phyloP scores from a whole-genome alignment of 2,329 filamentous ascomycete species.

The Paecilomyces sp. region DNA sequence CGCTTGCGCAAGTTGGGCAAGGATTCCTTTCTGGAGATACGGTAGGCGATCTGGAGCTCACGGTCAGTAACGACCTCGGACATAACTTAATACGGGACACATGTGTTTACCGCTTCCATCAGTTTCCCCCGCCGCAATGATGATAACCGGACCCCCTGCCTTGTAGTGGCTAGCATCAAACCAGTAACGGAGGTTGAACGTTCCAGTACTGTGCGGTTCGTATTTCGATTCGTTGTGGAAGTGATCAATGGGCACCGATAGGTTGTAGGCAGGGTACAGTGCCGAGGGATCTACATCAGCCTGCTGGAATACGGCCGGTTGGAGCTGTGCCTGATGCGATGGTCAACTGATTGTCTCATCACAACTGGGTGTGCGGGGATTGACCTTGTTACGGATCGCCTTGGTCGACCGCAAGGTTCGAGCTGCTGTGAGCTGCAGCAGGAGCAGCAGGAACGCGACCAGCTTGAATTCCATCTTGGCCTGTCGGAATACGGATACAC shows the following conservation, averaged over 20 bases:
- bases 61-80: constrained; percentile 11
- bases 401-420: neutral
- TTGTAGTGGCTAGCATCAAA: constrained; percentile 72
- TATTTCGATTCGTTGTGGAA: constrained; percentile 75
- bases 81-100: neutral
- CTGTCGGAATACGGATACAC: neutral
- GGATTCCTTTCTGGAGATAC: constrained; percentile 71
- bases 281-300: constrained; percentile 3
- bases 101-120: constrained; percentile 29
- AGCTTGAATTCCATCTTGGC: neutral
- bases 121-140: constrained; percentile 68
- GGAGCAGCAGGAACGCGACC: neutral
- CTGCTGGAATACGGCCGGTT: neutral
- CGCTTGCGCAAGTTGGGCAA: constrained; percentile 61
- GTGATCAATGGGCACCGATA: constrained; percentile 63
- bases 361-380: neutral
- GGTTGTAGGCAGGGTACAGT: constrained; percentile 43
- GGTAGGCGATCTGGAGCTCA: constrained; percentile 51
- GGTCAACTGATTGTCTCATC: neutral
- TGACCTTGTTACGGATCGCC: neutral
- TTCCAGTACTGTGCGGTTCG: constrained; percentile 64
- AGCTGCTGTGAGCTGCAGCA: neutral
- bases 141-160: constrained; percentile 71
- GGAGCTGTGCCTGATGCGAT: neutral
- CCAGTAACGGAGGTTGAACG: constrained; percentile 72